Evolutionary conservation across 2,329 filamentous ascomycete genomes (phyloP).

Genomic region (Juglanconis oblonga): DNA sequence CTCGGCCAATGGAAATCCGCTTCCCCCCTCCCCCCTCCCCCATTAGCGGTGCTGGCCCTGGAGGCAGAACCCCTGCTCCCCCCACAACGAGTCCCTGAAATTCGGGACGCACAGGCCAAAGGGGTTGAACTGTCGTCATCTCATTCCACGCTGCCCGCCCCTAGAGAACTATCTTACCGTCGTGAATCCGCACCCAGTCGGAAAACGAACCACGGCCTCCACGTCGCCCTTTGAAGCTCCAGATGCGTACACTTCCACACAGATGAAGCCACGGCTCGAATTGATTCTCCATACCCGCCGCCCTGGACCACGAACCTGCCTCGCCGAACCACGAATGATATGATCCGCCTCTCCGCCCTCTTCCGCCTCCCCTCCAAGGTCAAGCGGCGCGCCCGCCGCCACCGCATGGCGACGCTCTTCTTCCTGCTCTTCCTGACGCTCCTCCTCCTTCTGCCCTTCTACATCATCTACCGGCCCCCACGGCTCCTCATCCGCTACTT

Average conservation of each 20-base stretch:
- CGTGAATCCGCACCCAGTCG: neutral
- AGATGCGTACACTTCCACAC: neutral
- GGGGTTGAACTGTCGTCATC: neutral
- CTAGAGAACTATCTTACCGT: neutral
- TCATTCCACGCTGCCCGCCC: too few relatives aligned
- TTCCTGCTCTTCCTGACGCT: conserved; percentile 37
- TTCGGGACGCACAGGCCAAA: neutral
- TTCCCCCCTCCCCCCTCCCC: neutral
- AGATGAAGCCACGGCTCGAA: conserved; percentile 14
- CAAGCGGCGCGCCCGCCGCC: conserved; percentile 55
- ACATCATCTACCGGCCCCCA: conserved; percentile 80
- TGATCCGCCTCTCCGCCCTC: conserved; percentile 36
- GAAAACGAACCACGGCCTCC: neutral
- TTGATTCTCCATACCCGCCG: neutral
- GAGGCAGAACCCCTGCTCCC: neutral
- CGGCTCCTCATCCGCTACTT: conserved; percentile 68
- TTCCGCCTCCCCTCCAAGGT: conserved; percentile 55
- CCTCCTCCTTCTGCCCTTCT: conserved; percentile 47
- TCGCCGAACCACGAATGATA: conserved; percentile 14
- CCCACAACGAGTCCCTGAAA: neutral
- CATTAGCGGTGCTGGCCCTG: neutral
- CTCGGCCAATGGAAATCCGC: neutral
- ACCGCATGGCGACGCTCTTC: conserved; percentile 55
- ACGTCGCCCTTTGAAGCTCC: neutral
- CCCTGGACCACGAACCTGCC: neutral